These are phyloP conservation scores for Pseudozyma tsukubaensis DNA, from an alignment of 1,284 basidiomycete species.

Conservation along the genomic window DNA sequence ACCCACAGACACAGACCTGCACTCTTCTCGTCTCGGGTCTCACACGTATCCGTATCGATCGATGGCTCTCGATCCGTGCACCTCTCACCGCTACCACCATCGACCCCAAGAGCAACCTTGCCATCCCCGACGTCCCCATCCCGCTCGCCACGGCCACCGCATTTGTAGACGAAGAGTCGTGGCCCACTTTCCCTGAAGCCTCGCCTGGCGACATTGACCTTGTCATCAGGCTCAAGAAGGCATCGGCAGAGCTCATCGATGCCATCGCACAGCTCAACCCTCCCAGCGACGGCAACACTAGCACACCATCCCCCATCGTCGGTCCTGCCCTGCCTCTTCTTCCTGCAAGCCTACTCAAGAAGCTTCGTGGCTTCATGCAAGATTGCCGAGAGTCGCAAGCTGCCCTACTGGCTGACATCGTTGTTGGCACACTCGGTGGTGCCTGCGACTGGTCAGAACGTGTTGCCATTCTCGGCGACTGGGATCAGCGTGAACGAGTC, in stretches of 20 bases:
- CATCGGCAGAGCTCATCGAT: conserved; percentile 55
- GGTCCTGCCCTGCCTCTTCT: conserved; percentile 59
- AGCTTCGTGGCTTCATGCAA: conserved; percentile 57
- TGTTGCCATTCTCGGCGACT: conserved; percentile 59
- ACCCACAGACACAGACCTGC: conserved; percentile 62
- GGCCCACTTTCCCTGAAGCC: conserved; percentile 47
- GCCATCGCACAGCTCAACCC: conserved; percentile 47
- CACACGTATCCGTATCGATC: conserved; percentile 60
- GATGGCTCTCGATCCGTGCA: conserved; percentile 61
- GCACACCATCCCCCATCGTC: conserved; percentile 40
- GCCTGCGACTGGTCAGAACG: conserved; percentile 66
- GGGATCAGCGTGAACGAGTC: conserved; percentile 58
- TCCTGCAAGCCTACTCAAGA: conserved; percentile 56
- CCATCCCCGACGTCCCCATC: conserved; percentile 60
- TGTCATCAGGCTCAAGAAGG: conserved; percentile 50
- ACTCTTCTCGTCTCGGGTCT: conserved; percentile 64
- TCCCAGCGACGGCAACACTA: conserved; percentile 21
- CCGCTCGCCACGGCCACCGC: conserved; percentile 58
- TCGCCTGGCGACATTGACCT: conserved; percentile 48
- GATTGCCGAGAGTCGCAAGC: conserved; percentile 56
- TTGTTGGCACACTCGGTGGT: conserved; percentile 65
- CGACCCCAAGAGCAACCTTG: conserved; percentile 56
- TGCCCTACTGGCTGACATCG: conserved; percentile 61
- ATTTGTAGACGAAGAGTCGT: conserved; percentile 54
- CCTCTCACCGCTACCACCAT: conserved; percentile 59